Conservation (phyloP, 768 basidiomycete genomes). For the Tulasnella sp. region DNA sequence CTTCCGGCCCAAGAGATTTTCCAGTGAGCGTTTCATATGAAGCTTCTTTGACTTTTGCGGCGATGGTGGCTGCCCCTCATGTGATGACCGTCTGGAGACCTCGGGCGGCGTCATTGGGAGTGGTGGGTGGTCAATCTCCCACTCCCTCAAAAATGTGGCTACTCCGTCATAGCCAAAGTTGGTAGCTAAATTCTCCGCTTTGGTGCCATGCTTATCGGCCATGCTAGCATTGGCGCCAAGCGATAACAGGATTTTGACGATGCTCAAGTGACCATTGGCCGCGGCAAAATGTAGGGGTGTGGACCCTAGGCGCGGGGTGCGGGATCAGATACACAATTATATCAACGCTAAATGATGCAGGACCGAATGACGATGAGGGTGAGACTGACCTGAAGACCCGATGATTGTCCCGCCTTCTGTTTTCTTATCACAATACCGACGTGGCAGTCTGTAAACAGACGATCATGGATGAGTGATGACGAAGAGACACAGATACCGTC, state of each 20-base stretch:
- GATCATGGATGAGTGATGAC: conserved; percentile 40
- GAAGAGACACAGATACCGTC: background rate
- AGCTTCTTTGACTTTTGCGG: conserved; percentile 31
- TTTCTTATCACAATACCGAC: conserved; percentile 32
- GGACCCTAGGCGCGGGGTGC: conserved; percentile 41
- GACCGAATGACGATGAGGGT: background rate
- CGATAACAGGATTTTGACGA: conserved; percentile 69
- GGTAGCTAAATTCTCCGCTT: conserved; percentile 72
- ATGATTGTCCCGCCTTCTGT: conserved; percentile 24
- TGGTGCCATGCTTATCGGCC: conserved; percentile 84
- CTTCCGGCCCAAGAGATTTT: conserved; percentile 48
- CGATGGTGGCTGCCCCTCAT: background rate
- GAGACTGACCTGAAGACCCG: conserved; percentile 27
- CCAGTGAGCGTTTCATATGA: conserved; percentile 69
- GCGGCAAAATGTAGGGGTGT: conserved; percentile 96
- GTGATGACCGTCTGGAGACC: background rate
- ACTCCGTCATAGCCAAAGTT: conserved; percentile 73
- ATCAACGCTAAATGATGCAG: background rate
- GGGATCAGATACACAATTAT: conserved; percentile 1
- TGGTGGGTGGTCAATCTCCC: conserved; percentile 40
- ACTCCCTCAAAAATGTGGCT: conserved; percentile 59
- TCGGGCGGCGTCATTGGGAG: conserved; percentile 21
- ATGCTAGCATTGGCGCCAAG: conserved; percentile 74
- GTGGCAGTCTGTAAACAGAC: conserved; percentile 25
- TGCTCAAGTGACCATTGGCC: conserved; percentile 78